Conservation (phyloP, 306 rosid genomes). For the Prunus kanzakura region DNA sequence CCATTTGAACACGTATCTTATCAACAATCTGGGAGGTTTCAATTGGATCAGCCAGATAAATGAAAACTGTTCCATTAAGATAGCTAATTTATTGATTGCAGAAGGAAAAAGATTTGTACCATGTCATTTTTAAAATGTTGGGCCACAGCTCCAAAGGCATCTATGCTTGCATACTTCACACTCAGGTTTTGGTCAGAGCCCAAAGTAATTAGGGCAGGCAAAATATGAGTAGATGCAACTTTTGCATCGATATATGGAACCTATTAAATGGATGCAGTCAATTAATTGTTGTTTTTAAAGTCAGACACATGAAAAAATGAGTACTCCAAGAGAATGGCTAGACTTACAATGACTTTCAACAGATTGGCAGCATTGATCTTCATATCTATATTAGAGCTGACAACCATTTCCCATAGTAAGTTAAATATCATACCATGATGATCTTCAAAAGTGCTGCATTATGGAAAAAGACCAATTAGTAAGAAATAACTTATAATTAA, state of each 20-base stretch:
- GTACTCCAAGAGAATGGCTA: slow-evolving; percentile 18
- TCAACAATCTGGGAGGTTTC: slow-evolving; percentile 70
- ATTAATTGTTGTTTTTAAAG: slow-evolving; percentile 21
- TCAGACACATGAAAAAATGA: slow-evolving; percentile 24
- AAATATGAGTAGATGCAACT: slow-evolving; percentile 85
- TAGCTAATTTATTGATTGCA: slow-evolving; percentile 15
- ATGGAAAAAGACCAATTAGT: slow-evolving; percentile 26
- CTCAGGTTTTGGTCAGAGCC: slow-evolving; percentile 86
- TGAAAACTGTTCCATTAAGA: slow-evolving; percentile 19
- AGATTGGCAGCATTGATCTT: slow-evolving; percentile 82
- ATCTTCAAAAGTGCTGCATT: slow-evolving; percentile 73
- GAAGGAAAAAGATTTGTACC: slow-evolving; percentile 46
- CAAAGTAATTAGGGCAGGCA: slow-evolving; percentile 93
- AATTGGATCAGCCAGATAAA: slow-evolving; percentile 28
- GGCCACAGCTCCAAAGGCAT: slow-evolving; percentile 92
- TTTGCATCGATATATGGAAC: slow-evolving; percentile 84
- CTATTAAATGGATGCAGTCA: slow-evolving; percentile 34
- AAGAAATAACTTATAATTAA: slow-evolving; percentile 11
- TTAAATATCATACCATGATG: slow-evolving; percentile 74
- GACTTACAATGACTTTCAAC: slow-evolving; percentile 79
- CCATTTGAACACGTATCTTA: slow-evolving; percentile 97
- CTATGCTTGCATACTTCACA: slow-evolving; percentile 96
- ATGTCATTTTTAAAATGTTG: slow-evolving; percentile 84
- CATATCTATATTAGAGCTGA: slow-evolving; percentile 69
- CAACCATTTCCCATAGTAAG: slow-evolving; percentile 98